Evolutionary conservation across 2,329 filamentous ascomycete genomes (phyloP).

Genomic region (Tolypocladium tropicale): DNA sequence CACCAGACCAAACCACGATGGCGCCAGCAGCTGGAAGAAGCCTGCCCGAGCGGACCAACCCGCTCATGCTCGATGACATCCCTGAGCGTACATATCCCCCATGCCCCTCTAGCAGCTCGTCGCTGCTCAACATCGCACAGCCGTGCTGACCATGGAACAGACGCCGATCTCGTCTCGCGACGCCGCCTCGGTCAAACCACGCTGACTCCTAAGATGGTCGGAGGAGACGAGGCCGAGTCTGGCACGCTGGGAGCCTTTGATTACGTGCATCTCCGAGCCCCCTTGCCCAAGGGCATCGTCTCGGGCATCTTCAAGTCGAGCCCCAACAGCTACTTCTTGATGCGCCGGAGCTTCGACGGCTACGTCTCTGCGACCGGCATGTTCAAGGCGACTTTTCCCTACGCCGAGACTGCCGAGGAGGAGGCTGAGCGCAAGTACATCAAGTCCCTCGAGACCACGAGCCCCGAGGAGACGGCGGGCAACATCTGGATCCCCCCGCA

Average conservation of each 20-base stretch:
- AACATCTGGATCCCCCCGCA: constrained; percentile 92
- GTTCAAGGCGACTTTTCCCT: constrained; percentile 86
- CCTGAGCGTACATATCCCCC: constrained; percentile 44
- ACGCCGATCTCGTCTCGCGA: constrained; percentile 65
- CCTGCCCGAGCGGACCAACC: constrained; percentile 54
- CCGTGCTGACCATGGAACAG: constrained; percentile 31
- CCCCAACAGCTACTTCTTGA: constrained; percentile 92
- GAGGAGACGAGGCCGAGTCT: constrained; percentile 62
- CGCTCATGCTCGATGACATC: constrained; percentile 53
- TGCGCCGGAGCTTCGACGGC: constrained; percentile 80
- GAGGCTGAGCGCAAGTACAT: constrained; percentile 71
- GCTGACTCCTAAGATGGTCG: constrained; percentile 70
- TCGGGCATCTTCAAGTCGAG: constrained; percentile 88
- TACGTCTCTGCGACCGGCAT: constrained; percentile 81
- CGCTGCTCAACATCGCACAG: constrained; percentile 3
- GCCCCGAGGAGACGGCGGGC: constrained; percentile 84
- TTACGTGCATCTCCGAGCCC: constrained; percentile 90
- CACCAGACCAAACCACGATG: constrained; percentile 21
- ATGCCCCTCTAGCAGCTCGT: not conserved
- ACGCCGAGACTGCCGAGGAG: constrained; percentile 62
- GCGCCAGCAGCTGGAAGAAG: constrained; percentile 25
- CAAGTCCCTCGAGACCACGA: constrained; percentile 72
- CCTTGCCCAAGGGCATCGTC: constrained; percentile 79
- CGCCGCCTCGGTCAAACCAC: constrained; percentile 90
- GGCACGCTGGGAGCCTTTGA: constrained; percentile 77